A percentile compares a stretch with the other conserved stretches of the same genome.
Conservation (phyloP, 2,329 filamentous ascomycete species). For the Sporothrix curviconia region DNA sequence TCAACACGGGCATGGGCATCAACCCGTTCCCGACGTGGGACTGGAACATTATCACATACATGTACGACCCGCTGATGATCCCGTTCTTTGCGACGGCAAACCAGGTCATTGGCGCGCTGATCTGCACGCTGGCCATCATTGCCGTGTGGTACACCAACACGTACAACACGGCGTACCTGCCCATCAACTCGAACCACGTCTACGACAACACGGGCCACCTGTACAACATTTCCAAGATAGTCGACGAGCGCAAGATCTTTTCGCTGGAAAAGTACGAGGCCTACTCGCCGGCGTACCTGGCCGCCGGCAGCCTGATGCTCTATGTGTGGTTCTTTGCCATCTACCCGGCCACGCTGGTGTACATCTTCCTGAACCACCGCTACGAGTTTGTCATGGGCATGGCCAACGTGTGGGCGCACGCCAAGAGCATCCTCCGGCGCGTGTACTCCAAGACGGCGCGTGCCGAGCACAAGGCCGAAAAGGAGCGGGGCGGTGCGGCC, state of each 20-base stretch:
- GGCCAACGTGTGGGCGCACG: constrained; percentile 2
- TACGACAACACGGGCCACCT: constrained; percentile 42
- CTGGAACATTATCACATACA: constrained; percentile 28
- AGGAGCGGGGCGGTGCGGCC: neutral
- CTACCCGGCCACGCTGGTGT: constrained; percentile 46
- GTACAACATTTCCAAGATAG: constrained; percentile 41
- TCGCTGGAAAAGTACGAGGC: constrained; percentile 39
- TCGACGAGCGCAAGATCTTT: constrained; percentile 39
- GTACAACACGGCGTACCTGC: constrained; percentile 47
- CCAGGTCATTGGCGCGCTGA: constrained; percentile 50
- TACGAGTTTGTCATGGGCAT: constrained; percentile 15
- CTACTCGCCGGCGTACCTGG: constrained; percentile 48
- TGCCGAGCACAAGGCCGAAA: neutral
- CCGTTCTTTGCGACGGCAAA: constrained; percentile 57
- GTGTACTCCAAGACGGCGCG: neutral
- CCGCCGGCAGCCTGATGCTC: constrained; percentile 42
- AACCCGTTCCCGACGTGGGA: constrained; percentile 36
- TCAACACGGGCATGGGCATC: constrained; percentile 29
- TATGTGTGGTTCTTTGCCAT: constrained; percentile 52
- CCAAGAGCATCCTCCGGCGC: neutral
- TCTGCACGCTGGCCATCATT: constrained; percentile 48
- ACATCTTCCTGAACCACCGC: constrained; percentile 39
- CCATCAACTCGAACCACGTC: constrained; percentile 46
- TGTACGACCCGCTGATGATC: constrained; percentile 10
- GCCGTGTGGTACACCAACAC: constrained; percentile 53